Evolutionary conservation across 148 eudicot species (phyloP).

Genomic region (Diospyros lotus): DNA sequence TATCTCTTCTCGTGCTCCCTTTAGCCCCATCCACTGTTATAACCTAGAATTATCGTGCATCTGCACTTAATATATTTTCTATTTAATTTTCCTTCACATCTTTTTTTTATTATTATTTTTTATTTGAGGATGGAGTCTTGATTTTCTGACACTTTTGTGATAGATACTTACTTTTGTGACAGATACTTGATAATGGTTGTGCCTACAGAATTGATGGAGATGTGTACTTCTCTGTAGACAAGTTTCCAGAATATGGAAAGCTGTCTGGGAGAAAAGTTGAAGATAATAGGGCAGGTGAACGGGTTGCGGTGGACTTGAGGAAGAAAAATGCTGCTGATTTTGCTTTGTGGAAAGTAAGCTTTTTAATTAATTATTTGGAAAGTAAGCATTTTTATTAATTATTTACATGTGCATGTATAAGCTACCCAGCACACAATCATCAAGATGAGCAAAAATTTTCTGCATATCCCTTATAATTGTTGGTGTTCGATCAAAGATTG

Average conservation of each 20-base stretch:
- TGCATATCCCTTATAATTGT: background rate
- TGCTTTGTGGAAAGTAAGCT: constrained; percentile 90
- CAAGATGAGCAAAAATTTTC: background rate
- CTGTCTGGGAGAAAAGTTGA: constrained; percentile 87
- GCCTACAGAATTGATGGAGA: constrained; percentile 74
- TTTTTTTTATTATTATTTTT: too few species aligned
- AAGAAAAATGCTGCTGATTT: constrained; percentile 95
- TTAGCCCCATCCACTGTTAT: too few species aligned
- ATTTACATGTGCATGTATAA: background rate
- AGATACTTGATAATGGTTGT: constrained; percentile 82
- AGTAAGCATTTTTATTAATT: background rate
- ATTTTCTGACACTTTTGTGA: constrained; percentile 11
- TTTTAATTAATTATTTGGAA: background rate
- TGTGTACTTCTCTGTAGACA: constrained; percentile 85
- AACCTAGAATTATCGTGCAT: too few species aligned
- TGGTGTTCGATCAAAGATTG: background rate
- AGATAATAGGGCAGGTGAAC: constrained; percentile 94
- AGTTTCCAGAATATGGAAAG: constrained; percentile 67
- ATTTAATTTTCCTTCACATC: too few species aligned
- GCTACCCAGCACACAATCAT: background rate
- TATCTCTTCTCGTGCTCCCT: too few species aligned
- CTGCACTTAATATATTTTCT: too few species aligned
- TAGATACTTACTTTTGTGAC: constrained; percentile 57
- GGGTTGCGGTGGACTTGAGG: constrained; percentile 81
- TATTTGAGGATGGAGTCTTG: background rate